Evolutionary conservation across 352 stramenopile species (phyloP).

Genomic region (Phytophthora brassicae): DNA sequence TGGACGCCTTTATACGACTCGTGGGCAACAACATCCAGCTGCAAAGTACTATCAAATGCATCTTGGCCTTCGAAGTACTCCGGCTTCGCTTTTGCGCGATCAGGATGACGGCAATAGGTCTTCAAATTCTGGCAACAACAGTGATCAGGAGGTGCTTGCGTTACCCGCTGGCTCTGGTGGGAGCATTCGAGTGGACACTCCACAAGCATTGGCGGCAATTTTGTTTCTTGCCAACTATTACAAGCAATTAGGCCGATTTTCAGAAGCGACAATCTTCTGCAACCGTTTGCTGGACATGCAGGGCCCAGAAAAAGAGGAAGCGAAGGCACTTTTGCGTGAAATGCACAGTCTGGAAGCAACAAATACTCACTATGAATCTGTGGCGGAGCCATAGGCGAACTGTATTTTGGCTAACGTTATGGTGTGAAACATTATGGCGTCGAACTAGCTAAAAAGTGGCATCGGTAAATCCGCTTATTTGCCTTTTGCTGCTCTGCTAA

Average conservation of each 20-base stretch:
- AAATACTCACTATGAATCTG: constrained; percentile 10
- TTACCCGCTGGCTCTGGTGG: constrained; percentile 26
- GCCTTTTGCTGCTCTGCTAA: constrained; percentile 26
- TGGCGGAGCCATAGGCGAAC: constrained; percentile 2
- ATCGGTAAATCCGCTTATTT: constrained; percentile 28
- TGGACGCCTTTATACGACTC: constrained; percentile 53
- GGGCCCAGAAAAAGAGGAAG: constrained; percentile 81
- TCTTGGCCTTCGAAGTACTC: constrained; percentile 45
- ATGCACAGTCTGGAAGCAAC: constrained; percentile 71
- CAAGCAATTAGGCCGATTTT: constrained; percentile 65
- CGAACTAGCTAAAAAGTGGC: constrained; percentile 20
- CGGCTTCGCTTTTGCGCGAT: constrained; percentile 22
- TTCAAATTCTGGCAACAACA: constrained; percentile 1
- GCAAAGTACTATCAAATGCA: constrained; percentile 79
- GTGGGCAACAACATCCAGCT: constrained; percentile 54
- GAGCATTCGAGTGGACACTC: constrained; percentile 63
- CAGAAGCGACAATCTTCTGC: constrained; percentile 67
- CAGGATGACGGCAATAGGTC: constrained; percentile 13
- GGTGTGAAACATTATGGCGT: background rate
- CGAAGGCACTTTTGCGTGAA: constrained; percentile 74
- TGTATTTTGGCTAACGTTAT: background rate
- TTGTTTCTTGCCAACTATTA: constrained; percentile 85
- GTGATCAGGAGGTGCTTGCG: constrained; percentile 27
- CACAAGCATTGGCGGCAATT: constrained; percentile 61
- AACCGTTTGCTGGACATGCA: constrained; percentile 78